Percentiles rank a stretch among this genome's conserved stretches.
Evolutionary conservation across 179 eudicot species (phyloP).

Genomic region (Spergularia azorica): DNA sequence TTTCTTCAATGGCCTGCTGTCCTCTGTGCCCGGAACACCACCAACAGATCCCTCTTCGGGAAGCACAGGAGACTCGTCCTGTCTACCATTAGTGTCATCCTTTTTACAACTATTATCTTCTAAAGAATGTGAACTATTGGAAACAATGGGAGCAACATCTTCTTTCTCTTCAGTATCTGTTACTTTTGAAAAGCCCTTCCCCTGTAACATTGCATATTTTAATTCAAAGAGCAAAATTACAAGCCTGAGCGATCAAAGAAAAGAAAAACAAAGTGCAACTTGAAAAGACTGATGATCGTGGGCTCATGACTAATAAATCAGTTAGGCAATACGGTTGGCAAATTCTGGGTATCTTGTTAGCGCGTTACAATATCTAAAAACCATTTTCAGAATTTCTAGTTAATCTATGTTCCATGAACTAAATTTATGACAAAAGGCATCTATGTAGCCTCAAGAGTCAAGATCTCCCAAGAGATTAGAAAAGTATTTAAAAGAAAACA

Average conservation of each 20-base stretch:
- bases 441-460: neutral
- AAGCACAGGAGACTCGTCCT: conserved; percentile 30
- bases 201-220: conserved; percentile 36
- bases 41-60: conserved; percentile 35
- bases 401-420: neutral
- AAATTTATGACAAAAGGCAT: neutral
- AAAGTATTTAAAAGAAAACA: neutral
- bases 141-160: conserved; percentile 35
- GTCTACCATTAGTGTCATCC: conserved; percentile 25
- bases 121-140: conserved; percentile 37
- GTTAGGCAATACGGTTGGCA: neutral
- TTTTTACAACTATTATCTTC: conserved; percentile 43
- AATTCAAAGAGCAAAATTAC: conserved; percentile 1
- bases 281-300: neutral
- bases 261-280: neutral
- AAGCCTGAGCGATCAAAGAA: neutral
- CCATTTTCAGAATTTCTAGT: neutral
- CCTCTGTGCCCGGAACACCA: conserved; percentile 40
- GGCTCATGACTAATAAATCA: neutral
- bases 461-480: neutral
- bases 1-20: conserved; percentile 67
- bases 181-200: conserved; percentile 41
- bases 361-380: neutral
- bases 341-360: conserved; percentile 1
- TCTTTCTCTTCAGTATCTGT: conserved; percentile 35